Evolutionary conservation across 306 rosid species (phyloP), one percentile per base, ranked within the genome.

Genomic region (Cucurbita argyrosperma): DNA sequence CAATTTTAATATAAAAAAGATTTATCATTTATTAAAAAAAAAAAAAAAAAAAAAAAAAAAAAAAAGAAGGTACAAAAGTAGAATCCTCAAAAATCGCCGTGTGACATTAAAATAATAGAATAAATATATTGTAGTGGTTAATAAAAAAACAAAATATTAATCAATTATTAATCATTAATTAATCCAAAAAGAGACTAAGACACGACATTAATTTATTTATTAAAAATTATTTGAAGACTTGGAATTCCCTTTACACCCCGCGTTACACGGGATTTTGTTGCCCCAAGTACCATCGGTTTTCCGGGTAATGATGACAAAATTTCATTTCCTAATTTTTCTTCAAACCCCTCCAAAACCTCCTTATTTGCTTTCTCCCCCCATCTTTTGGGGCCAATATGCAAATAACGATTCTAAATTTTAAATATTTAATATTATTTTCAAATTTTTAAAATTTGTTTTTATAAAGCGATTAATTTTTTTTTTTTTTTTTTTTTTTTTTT

Each of bases 241-340:
- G 73, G 47, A 68, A 21, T 68, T 30, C 35, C 35, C n/a, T 1
- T 3, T 68, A 68, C 11, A 46, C 3, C 19, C 57, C 74, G 74
- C 43, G 42, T 68, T 68, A 68, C 43, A 68, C 57, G 74, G 74
- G 74, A 68, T 47, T 68, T 23, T 68, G 74, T 47, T 47, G 74
- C 8, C 57, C 57, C 21, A 68, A 68, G 74, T 47, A 68, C 74
- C 42, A 68, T 68, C 47, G 57, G 74, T 68, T 47, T 68, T 47
- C 7, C 7, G 43, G 13, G 14, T 23, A 47, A 68, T 47, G 10
- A 68, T 46, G 42, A 68, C 74, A 23, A 68, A 14, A 7, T 46
- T 3, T 68, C 7, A 1, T 68, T 45, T 68, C n/a, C 10, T 7
- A 40, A n/a, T 16, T 65, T 18, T 65, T 55, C 3, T 45, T 45